phyloP scores from a whole-genome alignment of 78 protist species.

The Paratrimastix pyriformis region DNA sequence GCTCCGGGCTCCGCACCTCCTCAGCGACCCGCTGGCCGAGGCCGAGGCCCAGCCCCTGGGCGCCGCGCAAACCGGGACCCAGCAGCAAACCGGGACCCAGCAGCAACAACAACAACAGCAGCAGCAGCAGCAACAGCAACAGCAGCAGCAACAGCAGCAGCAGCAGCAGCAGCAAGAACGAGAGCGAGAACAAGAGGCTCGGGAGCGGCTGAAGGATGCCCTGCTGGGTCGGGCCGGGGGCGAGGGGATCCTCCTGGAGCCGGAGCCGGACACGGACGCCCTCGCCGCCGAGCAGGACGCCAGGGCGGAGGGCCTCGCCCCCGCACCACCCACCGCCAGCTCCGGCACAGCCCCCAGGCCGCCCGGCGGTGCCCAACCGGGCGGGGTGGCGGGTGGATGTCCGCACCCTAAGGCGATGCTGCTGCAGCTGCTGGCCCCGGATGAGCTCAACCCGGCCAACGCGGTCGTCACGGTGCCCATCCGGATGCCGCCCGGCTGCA shows the following conservation, averaged over 20 bases:
- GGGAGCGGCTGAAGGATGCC: too few relatives aligned
- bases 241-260: too few relatives aligned
- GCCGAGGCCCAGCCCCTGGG: neutral
- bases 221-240: too few relatives aligned
- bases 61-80: neutral
- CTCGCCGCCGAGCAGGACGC: neutral
- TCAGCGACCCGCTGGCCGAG: neutral
- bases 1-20: neutral
- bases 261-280: neutral
- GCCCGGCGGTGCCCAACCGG: neutral
- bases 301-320: neutral
- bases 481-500: neutral
- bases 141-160: neutral
- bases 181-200: too few relatives aligned
- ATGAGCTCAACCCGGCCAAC: too few relatives aligned
- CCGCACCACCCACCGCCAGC: neutral
- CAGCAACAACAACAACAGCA: neutral
- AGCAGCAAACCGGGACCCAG: neutral
- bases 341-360: neutral
- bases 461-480: constrained; percentile 1
- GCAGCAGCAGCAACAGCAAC: neutral
- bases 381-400: neutral
- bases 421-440: neutral
- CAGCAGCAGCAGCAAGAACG: too few relatives aligned
- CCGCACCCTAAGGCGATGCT: neutral